phyloP scores from a whole-genome alignment of 164 flowering plant genomes.

The Nymphaea colorata region DNA sequence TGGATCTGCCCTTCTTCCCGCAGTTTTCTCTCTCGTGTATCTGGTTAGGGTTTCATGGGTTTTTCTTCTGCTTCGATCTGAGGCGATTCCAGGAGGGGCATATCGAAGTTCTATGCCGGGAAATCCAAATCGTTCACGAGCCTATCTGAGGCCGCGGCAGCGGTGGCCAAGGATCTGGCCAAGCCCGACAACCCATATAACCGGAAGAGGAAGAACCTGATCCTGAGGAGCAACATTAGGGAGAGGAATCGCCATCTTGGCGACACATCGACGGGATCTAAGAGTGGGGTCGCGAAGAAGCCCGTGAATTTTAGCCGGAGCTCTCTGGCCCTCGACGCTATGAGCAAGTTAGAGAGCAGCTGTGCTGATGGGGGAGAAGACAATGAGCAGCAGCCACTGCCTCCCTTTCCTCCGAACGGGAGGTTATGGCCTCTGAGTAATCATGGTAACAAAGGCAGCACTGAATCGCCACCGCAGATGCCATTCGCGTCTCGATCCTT shows the following conservation, averaged over 20 bases:
- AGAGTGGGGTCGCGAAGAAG: constrained; percentile 46
- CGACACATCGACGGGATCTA: constrained; percentile 9
- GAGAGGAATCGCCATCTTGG: constrained; percentile 21
- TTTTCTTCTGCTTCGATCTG: background rate
- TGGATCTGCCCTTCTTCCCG: background rate
- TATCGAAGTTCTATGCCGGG: constrained; percentile 69
- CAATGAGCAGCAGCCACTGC: constrained; percentile 3
- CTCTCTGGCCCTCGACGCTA: constrained; percentile 46
- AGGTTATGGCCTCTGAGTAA: constrained; percentile 8
- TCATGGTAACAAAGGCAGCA: background rate
- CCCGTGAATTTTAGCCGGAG: constrained; percentile 31
- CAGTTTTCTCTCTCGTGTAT: background rate
- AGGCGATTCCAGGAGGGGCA: constrained; percentile 50
- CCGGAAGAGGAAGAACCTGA: constrained; percentile 51
- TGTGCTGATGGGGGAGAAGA: constrained; percentile 22
- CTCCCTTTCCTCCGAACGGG: constrained; percentile 34
- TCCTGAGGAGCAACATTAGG: constrained; percentile 18
- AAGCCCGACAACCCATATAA: constrained; percentile 68
- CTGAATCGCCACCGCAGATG: constrained; percentile 7
- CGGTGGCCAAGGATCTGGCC: constrained; percentile 35
- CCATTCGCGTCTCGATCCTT: constrained; percentile 29
- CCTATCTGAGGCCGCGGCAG: constrained; percentile 38
- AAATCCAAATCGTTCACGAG: constrained; percentile 83
- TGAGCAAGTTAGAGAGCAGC: constrained; percentile 40
- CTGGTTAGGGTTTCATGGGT: background rate